Evolutionary conservation across 2,329 filamentous ascomycete genomes (phyloP).

Genomic region (Cercospora nicotianae): DNA sequence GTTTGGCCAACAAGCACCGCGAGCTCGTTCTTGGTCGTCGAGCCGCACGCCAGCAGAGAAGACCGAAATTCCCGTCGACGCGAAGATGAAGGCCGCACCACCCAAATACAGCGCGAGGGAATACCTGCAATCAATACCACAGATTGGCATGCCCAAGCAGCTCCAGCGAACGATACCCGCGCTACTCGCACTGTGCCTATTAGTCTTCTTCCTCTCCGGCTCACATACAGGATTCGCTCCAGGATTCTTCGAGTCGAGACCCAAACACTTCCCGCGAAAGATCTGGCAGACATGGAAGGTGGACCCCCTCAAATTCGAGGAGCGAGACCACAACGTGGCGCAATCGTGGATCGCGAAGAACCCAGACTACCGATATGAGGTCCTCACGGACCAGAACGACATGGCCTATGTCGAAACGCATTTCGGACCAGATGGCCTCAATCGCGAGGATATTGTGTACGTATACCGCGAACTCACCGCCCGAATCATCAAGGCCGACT

Average conservation of each 20-base stretch:
- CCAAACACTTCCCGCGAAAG: conserved; percentile 59
- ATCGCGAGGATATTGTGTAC: conserved; percentile 65
- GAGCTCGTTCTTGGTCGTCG: conserved; percentile 20
- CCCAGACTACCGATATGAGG: conserved; percentile 66
- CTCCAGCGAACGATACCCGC: conserved; percentile 52
- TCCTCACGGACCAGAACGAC: conserved; percentile 68
- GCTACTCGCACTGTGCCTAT: conserved; percentile 47
- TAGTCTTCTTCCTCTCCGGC: conserved; percentile 48
- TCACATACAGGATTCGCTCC: conserved; percentile 23
- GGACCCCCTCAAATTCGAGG: conserved; percentile 65
- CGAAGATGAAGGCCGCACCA: conserved; percentile 21
- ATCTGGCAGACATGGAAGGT: conserved; percentile 80
- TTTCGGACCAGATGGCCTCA: conserved; percentile 64
- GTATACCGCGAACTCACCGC: conserved; percentile 61
- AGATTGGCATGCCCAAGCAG: conserved; percentile 47
- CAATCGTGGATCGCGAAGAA: conserved; percentile 67
- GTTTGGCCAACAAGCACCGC: conserved; percentile 16
- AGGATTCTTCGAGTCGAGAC: conserved; percentile 26
- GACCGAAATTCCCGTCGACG: conserved; percentile 13
- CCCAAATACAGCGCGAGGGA: conserved; percentile 24
- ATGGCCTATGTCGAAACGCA: conserved; percentile 67
- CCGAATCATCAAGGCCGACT: conserved; percentile 66
- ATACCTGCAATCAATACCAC: conserved; percentile 25
- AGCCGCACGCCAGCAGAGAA: conserved; percentile 18
- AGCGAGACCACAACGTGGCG: conserved; percentile 60